A percentile compares a stretch with the other conserved stretches of the same genome.
phyloP scores from a whole-genome alignment of 148 eudicot genomes.

The Salicornia ramosissima region DNA sequence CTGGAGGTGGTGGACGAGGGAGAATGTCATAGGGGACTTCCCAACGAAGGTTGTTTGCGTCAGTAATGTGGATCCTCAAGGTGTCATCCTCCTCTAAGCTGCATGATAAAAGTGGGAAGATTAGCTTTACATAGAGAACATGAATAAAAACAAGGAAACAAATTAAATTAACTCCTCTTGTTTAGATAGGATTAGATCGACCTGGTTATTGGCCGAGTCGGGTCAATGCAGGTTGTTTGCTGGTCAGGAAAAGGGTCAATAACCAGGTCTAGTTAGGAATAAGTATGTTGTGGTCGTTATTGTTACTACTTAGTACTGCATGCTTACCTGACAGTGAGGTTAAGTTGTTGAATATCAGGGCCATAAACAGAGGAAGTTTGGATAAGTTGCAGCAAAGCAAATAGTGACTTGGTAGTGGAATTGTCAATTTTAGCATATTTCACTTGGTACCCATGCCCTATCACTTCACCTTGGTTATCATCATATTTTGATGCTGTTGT shows the following conservation, averaged over 20 bases:
- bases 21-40: constrained; percentile 35
- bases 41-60: constrained; percentile 39
- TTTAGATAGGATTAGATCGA: no score
- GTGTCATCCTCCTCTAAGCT: constrained; percentile 39
- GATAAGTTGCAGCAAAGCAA: constrained; percentile 38
- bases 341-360: constrained; percentile 32
- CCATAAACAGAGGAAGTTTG: constrained; percentile 39
- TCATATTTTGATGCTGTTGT: constrained; percentile 7
- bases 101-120: background rate
- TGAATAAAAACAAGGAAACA: background rate
- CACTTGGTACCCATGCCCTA: constrained; percentile 38
- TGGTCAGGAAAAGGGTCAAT: no score
- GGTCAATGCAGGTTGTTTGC: no score
- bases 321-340: constrained; percentile 25
- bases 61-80: constrained; percentile 39
- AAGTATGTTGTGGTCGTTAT: no score
- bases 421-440: constrained; percentile 16
- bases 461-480: constrained; percentile 6
- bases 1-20: constrained; percentile 20
- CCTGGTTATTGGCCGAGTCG: no score
- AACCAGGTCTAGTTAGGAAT: no score
- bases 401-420: constrained; percentile 16
- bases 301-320: no score
- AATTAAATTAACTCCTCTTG: background rate
- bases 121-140: background rate